phyloP scores from a whole-genome alignment of 176 grass and related monocot genomes.

The Zea mays region DNA sequence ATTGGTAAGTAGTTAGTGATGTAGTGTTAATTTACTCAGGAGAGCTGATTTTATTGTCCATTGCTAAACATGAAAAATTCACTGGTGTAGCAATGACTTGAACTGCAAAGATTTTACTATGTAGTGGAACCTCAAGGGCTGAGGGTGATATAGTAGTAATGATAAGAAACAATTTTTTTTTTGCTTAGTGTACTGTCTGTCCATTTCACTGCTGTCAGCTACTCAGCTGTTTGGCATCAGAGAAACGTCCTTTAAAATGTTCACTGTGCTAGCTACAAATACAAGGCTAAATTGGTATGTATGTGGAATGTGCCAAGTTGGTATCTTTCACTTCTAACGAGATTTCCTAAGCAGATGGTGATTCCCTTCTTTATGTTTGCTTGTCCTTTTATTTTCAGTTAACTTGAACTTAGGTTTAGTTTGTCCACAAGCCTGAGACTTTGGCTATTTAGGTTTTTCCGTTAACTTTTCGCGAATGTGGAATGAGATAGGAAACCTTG shows the following conservation, averaged over 20 bases:
- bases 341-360: constrained; percentile 1
- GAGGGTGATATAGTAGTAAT: not conserved
- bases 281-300: constrained; percentile 6
- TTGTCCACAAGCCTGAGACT: constrained; percentile 5
- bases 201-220: constrained; percentile 4
- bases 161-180: not conserved
- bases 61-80: not conserved
- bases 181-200: not conserved
- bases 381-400: constrained; percentile 1
- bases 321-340: not conserved
- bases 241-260: constrained; percentile 1
- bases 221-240: constrained; percentile 27
- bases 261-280: not conserved
- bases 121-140: not conserved
- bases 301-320: not conserved
- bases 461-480: not conserved
- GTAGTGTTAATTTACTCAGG: constrained; percentile 9
- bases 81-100: not conserved
- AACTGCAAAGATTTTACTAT: not conserved
- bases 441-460: not conserved
- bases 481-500: constrained; percentile 20
- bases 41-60: not conserved
- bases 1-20: constrained; percentile 32
- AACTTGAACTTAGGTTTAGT: constrained; percentile 7
- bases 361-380: not conserved